These are phyloP conservation scores for Fusarium solani-melongenae DNA, from an alignment of 2,329 filamentous ascomycete species.

Conservation along the genomic window DNA sequence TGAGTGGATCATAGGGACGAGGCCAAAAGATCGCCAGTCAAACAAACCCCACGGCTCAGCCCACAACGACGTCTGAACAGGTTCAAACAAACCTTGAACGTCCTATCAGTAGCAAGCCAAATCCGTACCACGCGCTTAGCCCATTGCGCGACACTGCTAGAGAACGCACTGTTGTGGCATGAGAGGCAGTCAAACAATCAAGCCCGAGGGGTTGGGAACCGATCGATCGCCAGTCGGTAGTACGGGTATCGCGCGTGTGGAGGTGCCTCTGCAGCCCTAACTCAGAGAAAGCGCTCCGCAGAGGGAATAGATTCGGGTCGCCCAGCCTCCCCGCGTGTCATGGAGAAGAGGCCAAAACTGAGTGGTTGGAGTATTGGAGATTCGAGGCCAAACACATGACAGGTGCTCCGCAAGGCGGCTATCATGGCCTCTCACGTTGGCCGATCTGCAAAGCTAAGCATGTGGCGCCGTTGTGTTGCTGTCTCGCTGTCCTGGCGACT, in stretches of 20 bases:
- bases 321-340: constrained; percentile 5
- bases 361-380: constrained; percentile 12
- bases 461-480: background rate
- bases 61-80: background rate
- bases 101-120: background rate
- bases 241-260: background rate
- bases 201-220: background rate
- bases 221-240: background rate
- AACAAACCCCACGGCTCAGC: constrained; percentile 4
- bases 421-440: background rate
- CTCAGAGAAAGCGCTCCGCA: background rate
- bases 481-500: background rate
- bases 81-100: background rate
- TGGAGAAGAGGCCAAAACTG: background rate
- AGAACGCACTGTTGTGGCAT: background rate
- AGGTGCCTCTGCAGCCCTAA: background rate
- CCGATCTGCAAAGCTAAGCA: background rate
- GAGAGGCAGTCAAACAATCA: background rate
- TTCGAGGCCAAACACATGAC: background rate
- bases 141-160: background rate
- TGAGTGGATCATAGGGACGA: background rate
- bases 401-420: background rate
- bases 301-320: background rate
- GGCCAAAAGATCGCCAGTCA: background rate
- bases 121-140: background rate